phyloP scores from a whole-genome alignment of 805 yeast genomes.

The Metschnikowia matae region DNA sequence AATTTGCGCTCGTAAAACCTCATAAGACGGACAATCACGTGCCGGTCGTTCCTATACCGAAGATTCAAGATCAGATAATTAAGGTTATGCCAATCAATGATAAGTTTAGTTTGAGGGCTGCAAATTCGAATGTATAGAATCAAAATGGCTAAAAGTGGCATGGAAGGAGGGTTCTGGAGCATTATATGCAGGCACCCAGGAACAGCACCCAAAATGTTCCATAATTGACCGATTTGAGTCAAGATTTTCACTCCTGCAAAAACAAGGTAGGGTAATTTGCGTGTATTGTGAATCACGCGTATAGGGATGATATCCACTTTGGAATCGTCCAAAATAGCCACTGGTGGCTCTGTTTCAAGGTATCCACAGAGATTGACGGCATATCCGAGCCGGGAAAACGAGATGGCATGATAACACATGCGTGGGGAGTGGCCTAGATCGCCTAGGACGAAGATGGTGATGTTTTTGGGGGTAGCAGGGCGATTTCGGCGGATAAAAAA shows the following conservation, averaged over 20 bases:
- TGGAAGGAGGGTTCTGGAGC: slow-evolving; percentile 89
- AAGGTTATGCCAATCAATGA: slow-evolving; percentile 96
- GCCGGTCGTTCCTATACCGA: slow-evolving; percentile 48
- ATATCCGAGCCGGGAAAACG: slow-evolving; percentile 67
- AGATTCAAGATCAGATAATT: slow-evolving; percentile 79
- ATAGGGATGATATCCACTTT: slow-evolving; percentile 51
- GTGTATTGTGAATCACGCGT: slow-evolving; percentile 34
- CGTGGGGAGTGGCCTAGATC: slow-evolving; percentile 95
- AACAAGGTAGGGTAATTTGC: slow-evolving; percentile 47
- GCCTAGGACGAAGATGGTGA: slow-evolving; percentile 81
- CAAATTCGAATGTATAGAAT: slow-evolving; percentile 48
- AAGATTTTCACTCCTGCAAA: slow-evolving; percentile 60
- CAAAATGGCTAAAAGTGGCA: slow-evolving; percentile 71
- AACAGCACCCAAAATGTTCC: slow-evolving; percentile 45
- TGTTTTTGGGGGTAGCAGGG: slow-evolving; percentile 41
- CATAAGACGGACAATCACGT: slow-evolving; percentile 60
- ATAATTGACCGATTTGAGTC: slow-evolving; percentile 48
- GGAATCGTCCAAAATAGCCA: slow-evolving; percentile 45
- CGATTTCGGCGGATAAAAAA: slow-evolving; percentile 23
- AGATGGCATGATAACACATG: slow-evolving; percentile 83
- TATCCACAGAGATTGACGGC: slow-evolving; percentile 86
- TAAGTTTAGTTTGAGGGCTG: slow-evolving; percentile 53
- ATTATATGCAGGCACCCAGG: slow-evolving; percentile 65
- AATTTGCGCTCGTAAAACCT: slow-evolving; percentile 59
- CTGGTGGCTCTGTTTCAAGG: slow-evolving; percentile 52